phyloP scores from a whole-genome alignment of 352 stramenopile genomes.

The Phytopythium delawarense region DNA sequence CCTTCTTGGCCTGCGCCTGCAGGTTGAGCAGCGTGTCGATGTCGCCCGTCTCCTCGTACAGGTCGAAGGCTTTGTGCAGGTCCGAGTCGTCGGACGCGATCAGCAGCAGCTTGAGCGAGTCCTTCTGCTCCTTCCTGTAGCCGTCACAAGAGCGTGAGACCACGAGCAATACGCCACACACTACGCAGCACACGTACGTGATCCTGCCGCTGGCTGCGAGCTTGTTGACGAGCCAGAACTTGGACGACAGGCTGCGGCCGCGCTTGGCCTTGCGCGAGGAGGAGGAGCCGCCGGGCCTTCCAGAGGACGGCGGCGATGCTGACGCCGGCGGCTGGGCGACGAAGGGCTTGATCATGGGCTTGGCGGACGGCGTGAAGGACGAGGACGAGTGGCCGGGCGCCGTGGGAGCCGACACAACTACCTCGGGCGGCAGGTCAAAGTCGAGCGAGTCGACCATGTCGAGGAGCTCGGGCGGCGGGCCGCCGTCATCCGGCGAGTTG shows the following conservation, averaged over 20 bases:
- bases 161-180: not conserved
- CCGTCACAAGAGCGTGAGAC: not conserved
- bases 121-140: slow-evolving; percentile 51
- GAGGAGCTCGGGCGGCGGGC: slow-evolving; percentile 57
- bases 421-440: slow-evolving; percentile 45
- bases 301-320: slow-evolving; percentile 1
- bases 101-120: slow-evolving; percentile 78
- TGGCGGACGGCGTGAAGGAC: slow-evolving; percentile 12
- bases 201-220: slow-evolving; percentile 76
- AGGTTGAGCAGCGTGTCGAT: slow-evolving; percentile 68
- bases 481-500: slow-evolving; percentile 23
- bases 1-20: slow-evolving; percentile 58
- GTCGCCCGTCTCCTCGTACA: slow-evolving; percentile 78
- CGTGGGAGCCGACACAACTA: slow-evolving; percentile 17
- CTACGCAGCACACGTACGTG: slow-evolving; percentile 25
- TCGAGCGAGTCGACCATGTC: slow-evolving; percentile 70
- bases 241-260: slow-evolving; percentile 71
- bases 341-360: slow-evolving; percentile 25
- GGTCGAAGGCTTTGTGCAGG: slow-evolving; percentile 69
- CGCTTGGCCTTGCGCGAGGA: slow-evolving; percentile 60
- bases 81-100: slow-evolving; percentile 69
- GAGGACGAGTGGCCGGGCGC: slow-evolving; percentile 2
- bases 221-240: slow-evolving; percentile 86
- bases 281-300: slow-evolving; percentile 3
- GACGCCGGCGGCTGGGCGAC: slow-evolving; percentile 9